Evolutionary conservation across 2,329 filamentous ascomycete genomes (phyloP), one percentile per base, ranked within the genome.

Genomic region (Pseudogymnoascus sp.): DNA sequence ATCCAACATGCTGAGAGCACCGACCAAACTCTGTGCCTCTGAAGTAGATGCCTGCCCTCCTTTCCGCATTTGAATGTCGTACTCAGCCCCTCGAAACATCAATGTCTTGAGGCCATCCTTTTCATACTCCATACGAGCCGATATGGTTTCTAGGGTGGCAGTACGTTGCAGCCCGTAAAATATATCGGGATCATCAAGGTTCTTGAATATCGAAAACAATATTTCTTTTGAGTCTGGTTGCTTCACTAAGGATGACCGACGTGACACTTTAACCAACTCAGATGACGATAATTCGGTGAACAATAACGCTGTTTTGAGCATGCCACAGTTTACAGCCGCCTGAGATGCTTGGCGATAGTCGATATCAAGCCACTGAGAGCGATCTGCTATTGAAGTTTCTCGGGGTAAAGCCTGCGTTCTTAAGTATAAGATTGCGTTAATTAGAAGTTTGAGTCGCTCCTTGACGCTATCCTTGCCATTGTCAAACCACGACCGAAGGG

Each of bases 101-200:
- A 99, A 79, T 64, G 89, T 92, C 69, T 95, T 95, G 57, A 85
- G 78, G 0, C 92, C 92, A 66, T 95, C 87, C 57, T 85, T 86
- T 73, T 99, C 94, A 69, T 96, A 92, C 65, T 96, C 90, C 3
- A 97, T 79, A 8, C 89, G 85, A 57, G 87, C 82, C 61, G 97
- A 77, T 0, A 97, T 87, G 9, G 87, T 90, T 13, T 82, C 78
- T 13, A 99, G 74, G 61, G 85, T 91, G 5, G 90, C 82, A 38
- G 83, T 82, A 71, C 95, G 88, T 39, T 89, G 83, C 6, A 96
- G 80, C 3, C 94, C 95, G 69, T 99, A 99, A 71, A 95, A 99
- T 0, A 91, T 87, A 71, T 99, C 94, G 1, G 92, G 92, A 68
- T 99, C 95, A 69, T 96, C 92, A 52, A 99, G 88, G 62, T 90